Percentiles rank a stretch among this genome's conserved stretches.
Conservation (phyloP, 768 basidiomycete genomes). For the Psilocybe subaeruginosa region DNA sequence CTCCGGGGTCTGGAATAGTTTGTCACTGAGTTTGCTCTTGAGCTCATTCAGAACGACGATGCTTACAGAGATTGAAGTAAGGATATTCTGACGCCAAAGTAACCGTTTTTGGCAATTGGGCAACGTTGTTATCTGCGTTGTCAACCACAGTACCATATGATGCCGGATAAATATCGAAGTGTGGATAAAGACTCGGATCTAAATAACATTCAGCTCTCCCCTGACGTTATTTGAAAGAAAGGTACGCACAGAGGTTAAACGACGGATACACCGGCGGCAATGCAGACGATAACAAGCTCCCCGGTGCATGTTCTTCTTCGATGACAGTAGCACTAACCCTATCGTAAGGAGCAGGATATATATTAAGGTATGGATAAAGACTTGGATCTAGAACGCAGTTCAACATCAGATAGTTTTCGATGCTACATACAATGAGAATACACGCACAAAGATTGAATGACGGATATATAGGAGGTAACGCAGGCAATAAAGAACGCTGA, state of each 20-base stretch:
- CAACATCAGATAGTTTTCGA: too few species aligned
- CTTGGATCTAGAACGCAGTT: too few species aligned
- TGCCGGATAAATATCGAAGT: constrained; percentile 17
- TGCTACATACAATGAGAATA: too few species aligned
- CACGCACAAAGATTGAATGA: constrained; percentile 31
- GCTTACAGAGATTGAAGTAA: constrained; percentile 21
- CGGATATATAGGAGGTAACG: neutral
- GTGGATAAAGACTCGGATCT: constrained; percentile 20
- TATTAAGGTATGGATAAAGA: too few species aligned
- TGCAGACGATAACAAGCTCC: neutral
- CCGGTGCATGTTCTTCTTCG: neutral
- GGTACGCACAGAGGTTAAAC: constrained; percentile 34
- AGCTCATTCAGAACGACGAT: neutral
- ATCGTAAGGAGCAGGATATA: too few species aligned
- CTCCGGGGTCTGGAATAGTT: constrained; percentile 20
- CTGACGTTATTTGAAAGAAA: neutral
- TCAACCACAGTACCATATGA: constrained; percentile 1
- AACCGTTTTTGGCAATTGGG: too few species aligned
- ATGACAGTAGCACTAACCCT: too few species aligned
- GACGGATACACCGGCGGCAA: neutral
- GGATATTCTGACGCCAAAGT: constrained; percentile 9
- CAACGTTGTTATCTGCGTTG: neutral
- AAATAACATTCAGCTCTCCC: neutral
- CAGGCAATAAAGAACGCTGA: neutral
- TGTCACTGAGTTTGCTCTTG: neutral